Evolutionary conservation across 129 eudicot genomes (phyloP).

Genomic region (Saposhnikovia divaricata): DNA sequence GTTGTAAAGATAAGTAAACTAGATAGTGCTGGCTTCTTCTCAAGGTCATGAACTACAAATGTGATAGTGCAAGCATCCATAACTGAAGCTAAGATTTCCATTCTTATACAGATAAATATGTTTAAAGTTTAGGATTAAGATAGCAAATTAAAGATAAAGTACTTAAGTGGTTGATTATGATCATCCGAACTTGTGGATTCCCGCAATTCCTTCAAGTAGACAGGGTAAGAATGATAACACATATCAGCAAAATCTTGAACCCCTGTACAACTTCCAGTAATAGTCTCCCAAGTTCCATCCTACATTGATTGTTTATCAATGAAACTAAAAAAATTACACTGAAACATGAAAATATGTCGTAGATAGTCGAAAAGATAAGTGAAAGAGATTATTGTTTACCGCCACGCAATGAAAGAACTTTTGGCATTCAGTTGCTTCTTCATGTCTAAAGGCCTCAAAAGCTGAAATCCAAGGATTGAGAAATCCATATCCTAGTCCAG

Average conservation of each 20-base stretch:
- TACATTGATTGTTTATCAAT: conserved; percentile 12
- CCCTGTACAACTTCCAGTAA: conserved; percentile 81
- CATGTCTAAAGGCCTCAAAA: conserved; percentile 83
- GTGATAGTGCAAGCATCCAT: neutral
- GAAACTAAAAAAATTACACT: neutral
- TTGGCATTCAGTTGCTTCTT: conserved; percentile 45
- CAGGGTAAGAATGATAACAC: conserved; percentile 76
- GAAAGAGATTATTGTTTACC: conserved; percentile 28
- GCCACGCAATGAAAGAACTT: conserved; percentile 76
- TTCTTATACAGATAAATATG: too few relatives aligned
- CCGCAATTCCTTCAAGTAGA: conserved; percentile 66
- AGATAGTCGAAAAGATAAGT: neutral
- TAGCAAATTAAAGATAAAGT: neutral
- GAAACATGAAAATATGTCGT: too few relatives aligned
- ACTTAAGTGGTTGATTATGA: conserved; percentile 65
- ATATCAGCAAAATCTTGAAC: conserved; percentile 87
- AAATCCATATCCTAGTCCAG: conserved; percentile 90
- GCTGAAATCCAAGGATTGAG: conserved; percentile 91
- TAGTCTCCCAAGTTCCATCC: conserved; percentile 97
- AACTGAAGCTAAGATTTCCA: neutral
- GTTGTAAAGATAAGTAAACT: neutral
- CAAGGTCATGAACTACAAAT: neutral
- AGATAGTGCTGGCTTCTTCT: neutral
- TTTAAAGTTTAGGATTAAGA: neutral
- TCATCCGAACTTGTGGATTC: conserved; percentile 47